Conservation (phyloP, 1,284 basidiomycete genomes). For the Moesziomyces sp. region DNA sequence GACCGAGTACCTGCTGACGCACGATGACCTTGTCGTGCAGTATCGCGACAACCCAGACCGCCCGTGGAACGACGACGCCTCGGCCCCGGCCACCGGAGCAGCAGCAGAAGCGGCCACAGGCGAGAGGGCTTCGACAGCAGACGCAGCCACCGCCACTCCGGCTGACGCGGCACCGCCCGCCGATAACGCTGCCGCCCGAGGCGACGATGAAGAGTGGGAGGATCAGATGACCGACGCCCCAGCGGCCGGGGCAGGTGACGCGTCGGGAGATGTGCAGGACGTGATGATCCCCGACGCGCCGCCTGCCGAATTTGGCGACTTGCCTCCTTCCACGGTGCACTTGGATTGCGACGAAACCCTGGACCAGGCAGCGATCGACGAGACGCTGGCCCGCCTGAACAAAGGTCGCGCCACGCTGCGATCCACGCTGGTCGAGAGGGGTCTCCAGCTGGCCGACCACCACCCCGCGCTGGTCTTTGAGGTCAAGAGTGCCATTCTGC, state of each 20-base stretch:
- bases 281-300: slow-evolving; percentile 30
- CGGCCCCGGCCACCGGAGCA: slow-evolving; percentile 1
- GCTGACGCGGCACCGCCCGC: slow-evolving; percentile 59
- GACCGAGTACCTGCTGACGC: slow-evolving; percentile 83
- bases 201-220: slow-evolving; percentile 36
- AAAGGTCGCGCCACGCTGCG: slow-evolving; percentile 70
- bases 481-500: slow-evolving; percentile 69
- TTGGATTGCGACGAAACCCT: slow-evolving; percentile 28
- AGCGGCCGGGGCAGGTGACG: slow-evolving; percentile 46
- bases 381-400: slow-evolving; percentile 39
- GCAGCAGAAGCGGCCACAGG: slow-evolving; percentile 9
- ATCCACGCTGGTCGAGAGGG: slow-evolving; percentile 43
- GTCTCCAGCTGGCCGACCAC: slow-evolving; percentile 82
- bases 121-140: slow-evolving; percentile 3
- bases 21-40: slow-evolving; percentile 53
- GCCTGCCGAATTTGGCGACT: slow-evolving; percentile 1
- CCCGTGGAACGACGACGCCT: slow-evolving; percentile 28
- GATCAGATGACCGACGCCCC: slow-evolving; percentile 44
- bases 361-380: slow-evolving; percentile 33
- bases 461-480: slow-evolving; percentile 90
- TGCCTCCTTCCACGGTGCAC: not conserved
- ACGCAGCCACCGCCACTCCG: slow-evolving; percentile 65
- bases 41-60: slow-evolving; percentile 43
- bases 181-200: slow-evolving; percentile 12
- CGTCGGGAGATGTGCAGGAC: slow-evolving; percentile 25